Evolutionary conservation across 129 eudicot genomes (phyloP).

Genomic region (Daucus carota): DH1_v3.0 NC_030389.2:32927001-32927500

Average conservation of each 20-base stretch:
- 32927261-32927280: constrained; percentile 73
- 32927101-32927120: background rate
- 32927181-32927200: constrained; percentile 72
- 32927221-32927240: constrained; percentile 75
- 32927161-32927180: constrained; percentile 76
- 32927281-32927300: constrained; percentile 76
- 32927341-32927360: background rate
- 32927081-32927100: background rate
- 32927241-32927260: constrained; percentile 88
- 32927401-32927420: constrained; percentile 31
- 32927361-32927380: background rate
- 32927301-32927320: constrained; percentile 87
- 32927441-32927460: constrained; percentile 46
- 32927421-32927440: constrained; percentile 69
- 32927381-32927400: constrained; percentile 10
- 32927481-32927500: constrained; percentile 97
- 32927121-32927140: background rate
- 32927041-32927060: background rate
- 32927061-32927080: background rate
- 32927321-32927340: constrained; percentile 93
- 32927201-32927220: constrained; percentile 70
- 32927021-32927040: background rate
- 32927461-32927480: constrained; percentile 63
- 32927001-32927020: background rate
- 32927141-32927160: background rate